These are phyloP conservation scores for Rhodotorula paludigena DNA, from an alignment of 768 basidiomycete genomes.

Conservation along the genomic window DNA sequence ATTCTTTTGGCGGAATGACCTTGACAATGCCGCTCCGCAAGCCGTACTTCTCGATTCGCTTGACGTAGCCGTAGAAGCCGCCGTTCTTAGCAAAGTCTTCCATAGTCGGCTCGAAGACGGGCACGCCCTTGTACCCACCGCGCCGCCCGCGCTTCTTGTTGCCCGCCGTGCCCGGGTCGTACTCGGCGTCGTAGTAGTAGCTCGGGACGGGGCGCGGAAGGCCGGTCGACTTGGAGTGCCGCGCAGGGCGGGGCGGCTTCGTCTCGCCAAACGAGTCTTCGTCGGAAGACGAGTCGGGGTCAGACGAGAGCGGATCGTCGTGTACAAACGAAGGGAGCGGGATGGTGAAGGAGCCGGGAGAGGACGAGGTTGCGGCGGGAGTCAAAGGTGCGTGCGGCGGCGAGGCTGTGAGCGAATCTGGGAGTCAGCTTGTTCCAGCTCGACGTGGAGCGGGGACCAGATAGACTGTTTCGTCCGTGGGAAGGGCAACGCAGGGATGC, in stretches of 20 bases:
- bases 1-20: conserved; percentile 89
- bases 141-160: conserved; percentile 40
- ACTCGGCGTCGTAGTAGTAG: conserved; percentile 40
- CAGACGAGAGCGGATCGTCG: conserved; percentile 27
- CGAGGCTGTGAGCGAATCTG: neutral
- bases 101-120: conserved; percentile 91
- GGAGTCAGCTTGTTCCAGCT: no score
- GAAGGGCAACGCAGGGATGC: neutral
- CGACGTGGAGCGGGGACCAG: no score
- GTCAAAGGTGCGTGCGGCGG: conserved; percentile 10
- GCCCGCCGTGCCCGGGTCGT: conserved; percentile 35
- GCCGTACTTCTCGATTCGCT: conserved; percentile 82
- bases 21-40: conserved; percentile 87
- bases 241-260: conserved; percentile 13
- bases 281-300: conserved; percentile 29
- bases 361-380: conserved; percentile 6
- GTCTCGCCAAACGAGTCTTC: conserved; percentile 26
- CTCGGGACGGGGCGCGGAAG: conserved; percentile 23
- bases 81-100: conserved; percentile 69
- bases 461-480: neutral
- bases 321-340: conserved; percentile 31
- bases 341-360: neutral
- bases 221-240: conserved; percentile 16
- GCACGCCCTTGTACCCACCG: conserved; percentile 60
- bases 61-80: conserved; percentile 72